Evolutionary conservation across 148 eudicot genomes (phyloP).

Genomic region (Fallopia convolvulus): DNA sequence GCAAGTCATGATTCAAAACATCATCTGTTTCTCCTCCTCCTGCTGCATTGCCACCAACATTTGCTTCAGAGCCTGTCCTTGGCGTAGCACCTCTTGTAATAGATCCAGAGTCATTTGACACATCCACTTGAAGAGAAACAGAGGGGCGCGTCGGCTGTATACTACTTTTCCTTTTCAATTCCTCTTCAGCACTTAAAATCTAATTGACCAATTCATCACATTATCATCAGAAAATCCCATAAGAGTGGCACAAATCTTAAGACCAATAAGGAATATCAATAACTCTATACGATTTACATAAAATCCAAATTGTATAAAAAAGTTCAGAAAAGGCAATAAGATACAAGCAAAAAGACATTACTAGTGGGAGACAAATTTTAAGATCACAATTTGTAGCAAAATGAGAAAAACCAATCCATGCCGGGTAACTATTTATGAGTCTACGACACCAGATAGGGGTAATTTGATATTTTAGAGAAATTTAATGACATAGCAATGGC

Average conservation of each 20-base stretch:
- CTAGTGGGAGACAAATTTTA: background rate
- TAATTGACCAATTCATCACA: conserved; percentile 13
- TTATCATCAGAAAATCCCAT: background rate
- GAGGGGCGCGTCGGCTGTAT: conserved; percentile 48
- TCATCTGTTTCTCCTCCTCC: conserved; percentile 54
- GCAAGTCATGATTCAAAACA: conserved; percentile 40
- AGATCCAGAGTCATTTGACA: conserved; percentile 73
- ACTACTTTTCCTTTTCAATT: conserved; percentile 64
- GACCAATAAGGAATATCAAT: conserved; percentile 6
- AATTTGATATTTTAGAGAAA: too few relatives aligned
- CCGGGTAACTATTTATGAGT: background rate
- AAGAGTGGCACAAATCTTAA: background rate
- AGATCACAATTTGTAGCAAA: background rate
- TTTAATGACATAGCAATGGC: background rate
- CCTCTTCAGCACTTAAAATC: conserved; percentile 95
- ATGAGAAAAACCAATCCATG: background rate
- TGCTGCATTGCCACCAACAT: conserved; percentile 38
- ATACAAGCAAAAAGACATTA: background rate
- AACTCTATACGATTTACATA: background rate
- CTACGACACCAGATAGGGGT: background rate
- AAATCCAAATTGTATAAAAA: background rate
- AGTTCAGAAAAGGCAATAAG: background rate
- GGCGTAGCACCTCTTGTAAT: conserved; percentile 70
- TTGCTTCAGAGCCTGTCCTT: conserved; percentile 61
- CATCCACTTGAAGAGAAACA: conserved; percentile 72